Conservation (phyloP, 148 eudicot species). For the Spergularia marina region DNA sequence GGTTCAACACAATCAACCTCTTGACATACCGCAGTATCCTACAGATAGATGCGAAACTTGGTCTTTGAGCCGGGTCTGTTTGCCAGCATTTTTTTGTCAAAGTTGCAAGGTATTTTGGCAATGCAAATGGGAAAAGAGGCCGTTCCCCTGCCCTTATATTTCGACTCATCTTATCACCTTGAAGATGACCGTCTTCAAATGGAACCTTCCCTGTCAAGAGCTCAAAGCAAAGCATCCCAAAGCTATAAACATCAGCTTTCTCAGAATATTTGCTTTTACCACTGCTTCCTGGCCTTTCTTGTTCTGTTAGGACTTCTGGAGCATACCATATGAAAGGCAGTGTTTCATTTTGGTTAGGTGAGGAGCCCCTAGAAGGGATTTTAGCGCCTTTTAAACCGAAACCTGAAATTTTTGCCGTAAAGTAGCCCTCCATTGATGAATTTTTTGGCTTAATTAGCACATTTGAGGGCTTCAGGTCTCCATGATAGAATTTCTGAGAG, state of each 20-base stretch:
- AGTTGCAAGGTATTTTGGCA: constrained; percentile 52
- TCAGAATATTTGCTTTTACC: constrained; percentile 40
- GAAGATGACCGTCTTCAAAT: constrained; percentile 59
- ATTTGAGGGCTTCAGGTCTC: constrained; percentile 57
- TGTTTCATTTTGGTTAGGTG: constrained; percentile 28
- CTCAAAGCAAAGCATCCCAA: constrained; percentile 67
- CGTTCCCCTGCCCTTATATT: constrained; percentile 64
- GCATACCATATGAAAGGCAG: constrained; percentile 56
- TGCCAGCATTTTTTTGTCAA: constrained; percentile 66
- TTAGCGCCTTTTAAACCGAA: constrained; percentile 44
- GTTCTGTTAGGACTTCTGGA: constrained; percentile 61
- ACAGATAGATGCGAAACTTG: constrained; percentile 53
- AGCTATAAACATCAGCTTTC: constrained; percentile 74
- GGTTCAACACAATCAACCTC: constrained; percentile 48
- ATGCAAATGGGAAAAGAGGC: constrained; percentile 59
- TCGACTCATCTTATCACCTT: constrained; percentile 60
- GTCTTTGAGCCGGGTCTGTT: constrained; percentile 50
- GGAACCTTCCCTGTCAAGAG: constrained; percentile 65
- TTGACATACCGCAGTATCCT: constrained; percentile 54
- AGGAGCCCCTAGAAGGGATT: constrained; percentile 23
- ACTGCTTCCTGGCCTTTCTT: constrained; percentile 43
- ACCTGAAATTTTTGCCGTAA: constrained; percentile 50
- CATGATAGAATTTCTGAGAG: constrained; percentile 51
- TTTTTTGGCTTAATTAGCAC: constrained; percentile 49
- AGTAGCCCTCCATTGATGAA: constrained; percentile 39